Evolutionary conservation across 108 stramenopile genomes (phyloP).

Genomic region (Cyclotella sp.): DNA sequence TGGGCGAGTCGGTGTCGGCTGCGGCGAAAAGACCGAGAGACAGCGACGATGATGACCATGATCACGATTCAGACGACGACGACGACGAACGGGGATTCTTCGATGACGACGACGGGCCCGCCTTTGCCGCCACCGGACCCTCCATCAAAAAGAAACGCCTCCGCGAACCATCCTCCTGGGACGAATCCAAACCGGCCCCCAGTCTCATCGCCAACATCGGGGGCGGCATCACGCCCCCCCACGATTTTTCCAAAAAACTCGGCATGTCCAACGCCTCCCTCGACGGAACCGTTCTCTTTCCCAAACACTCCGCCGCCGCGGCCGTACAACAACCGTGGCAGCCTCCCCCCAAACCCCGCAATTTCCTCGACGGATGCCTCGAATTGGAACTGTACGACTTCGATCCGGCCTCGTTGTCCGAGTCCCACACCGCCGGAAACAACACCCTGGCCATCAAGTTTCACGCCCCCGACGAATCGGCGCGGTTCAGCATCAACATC

Average conservation of each 20-base stretch:
- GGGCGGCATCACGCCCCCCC: conserved; percentile 66
- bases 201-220: conserved; percentile 77
- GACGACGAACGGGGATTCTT: conserved; percentile 18
- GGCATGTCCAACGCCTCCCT: conserved; percentile 38
- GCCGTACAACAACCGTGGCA: conserved; percentile 54
- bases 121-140: conserved; percentile 23
- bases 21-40: conserved; percentile 30
- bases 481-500: conserved; percentile 85
- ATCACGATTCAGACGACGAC: conserved; percentile 30
- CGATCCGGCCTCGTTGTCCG: conserved; percentile 37
- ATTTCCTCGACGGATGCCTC: conserved; percentile 75
- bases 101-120: not conserved
- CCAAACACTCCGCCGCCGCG: not conserved
- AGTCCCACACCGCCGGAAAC: conserved; percentile 54
- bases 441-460: conserved; percentile 91
- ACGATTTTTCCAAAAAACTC: conserved; percentile 81
- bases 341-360: conserved; percentile 56
- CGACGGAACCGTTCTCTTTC: conserved; percentile 63
- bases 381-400: conserved; percentile 69
- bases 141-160: conserved; percentile 55
- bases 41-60: conserved; percentile 26
- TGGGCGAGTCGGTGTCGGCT: conserved; percentile 51
- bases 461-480: conserved; percentile 71
- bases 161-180: conserved; percentile 24
- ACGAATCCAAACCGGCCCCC: conserved; percentile 15